Evolutionary conservation across 2,329 filamentous ascomycete genomes (phyloP), one percentile per base, ranked within the genome.

Genomic region (Metarhizium anisopliae): DNA sequence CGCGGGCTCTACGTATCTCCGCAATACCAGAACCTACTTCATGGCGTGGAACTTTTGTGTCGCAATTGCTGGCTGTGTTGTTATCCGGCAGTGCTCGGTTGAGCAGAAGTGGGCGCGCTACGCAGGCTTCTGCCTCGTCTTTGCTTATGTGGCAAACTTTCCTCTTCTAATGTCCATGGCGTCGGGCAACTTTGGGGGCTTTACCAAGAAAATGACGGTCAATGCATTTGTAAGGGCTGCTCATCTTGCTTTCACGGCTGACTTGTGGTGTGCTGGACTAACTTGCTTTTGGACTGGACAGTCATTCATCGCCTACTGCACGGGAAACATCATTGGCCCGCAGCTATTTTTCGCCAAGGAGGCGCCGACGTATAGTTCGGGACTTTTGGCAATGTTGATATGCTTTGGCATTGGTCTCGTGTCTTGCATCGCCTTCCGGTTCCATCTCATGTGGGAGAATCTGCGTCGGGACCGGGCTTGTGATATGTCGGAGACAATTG

Each of bases 181-280:
- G 40, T 77, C 77, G 1, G 74, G 79, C 7, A 86, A 86, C 61
- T 72, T 84, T 36, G 82, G 77, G 20, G 83, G 83, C 0, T 80
- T 83, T 54, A 86, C 82, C 1, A 86, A 86, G 69, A 85, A 84
- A 62, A 74, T 76, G 1, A 77, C 80, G 4, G 77, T 80, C 13
- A 77, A 83, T 8, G 80, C 82, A 1, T 75, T 81, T 60, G 63
- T 65, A 50, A 14, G 83, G 36, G 10, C 6, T 6, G 2, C 16
- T 35, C 3, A 5, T 42, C 52, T 6, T 43, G 36, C 5, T 11
- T 2, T 16, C 35, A 25, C 13, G 16, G 25, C 25, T 5, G 6
- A 35, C 13, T 10, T 43, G 18, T 30, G 14, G n/a, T 42, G 30
- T 38, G 18, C n/a, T 40, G 2, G 36, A 40, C 18, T 38, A 35